Evolutionary conservation across 176 grass and related monocot species (phyloP), one percentile per base, ranked within the genome.

Genomic region (Secale cereale): DNA sequence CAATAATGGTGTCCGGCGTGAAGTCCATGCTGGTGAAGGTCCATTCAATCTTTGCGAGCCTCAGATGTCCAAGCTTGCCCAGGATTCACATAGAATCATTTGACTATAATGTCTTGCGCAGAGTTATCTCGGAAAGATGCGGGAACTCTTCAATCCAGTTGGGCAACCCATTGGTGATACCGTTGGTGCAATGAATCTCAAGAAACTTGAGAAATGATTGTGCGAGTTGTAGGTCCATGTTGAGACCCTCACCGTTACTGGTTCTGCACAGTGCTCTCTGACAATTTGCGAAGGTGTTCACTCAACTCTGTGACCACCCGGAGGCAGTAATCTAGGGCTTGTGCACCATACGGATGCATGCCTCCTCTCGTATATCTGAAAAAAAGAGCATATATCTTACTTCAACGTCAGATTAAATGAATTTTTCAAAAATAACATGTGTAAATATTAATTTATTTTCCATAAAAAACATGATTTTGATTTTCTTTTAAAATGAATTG

Each of bases 141-240:
- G 25, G 3, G 63, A 81, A 71, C 13, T 59, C 13, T 14, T 26
- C 9, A 25, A 90, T 64, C 71, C 70, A 82, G 14, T 13, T 27
- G 17, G 64, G 87, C 2, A 72, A 7, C 23, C 78, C 59, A 8
- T 23, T 13, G 16, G 37, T 56, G 66, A 36, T 48, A 0, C 78
- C 78, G 2, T 27, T 50, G 33, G 82, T 68, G 65, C 22, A 33
- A 9, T 86, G 83, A 4, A 10, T 86, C 26, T 86, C 26, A 30
- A 90, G 84, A 22, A 41, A 11, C 14, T 33, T 59, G 8, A 36
- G 22, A 74, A 26, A 36, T 68, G 46, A 82, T 28, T 65, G 7
- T 31, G 12, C 14, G 35, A 14, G 39, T 4, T 72, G 9, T 23
- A 61, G 33, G n/a, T 59, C 4, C 72, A 76, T 76, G 72, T 31